Evolutionary conservation across 257 asterid species (phyloP).

Genomic region (Ballota nigra): DNA sequence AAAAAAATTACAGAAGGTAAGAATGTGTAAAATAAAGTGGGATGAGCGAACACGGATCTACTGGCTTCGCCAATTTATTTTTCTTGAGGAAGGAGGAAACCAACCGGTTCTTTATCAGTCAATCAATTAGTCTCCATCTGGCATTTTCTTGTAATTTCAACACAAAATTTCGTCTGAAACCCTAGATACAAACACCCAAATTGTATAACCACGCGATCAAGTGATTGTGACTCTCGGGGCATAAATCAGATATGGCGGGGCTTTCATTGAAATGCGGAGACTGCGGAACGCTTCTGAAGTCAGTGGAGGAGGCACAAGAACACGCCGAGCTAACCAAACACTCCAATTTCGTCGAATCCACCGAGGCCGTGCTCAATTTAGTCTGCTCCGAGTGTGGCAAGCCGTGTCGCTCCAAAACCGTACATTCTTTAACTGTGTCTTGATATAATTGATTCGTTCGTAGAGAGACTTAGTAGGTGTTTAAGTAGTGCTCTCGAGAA

Average conservation of each 20-base stretch:
- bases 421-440: conserved; percentile 25
- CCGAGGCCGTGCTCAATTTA: conserved; percentile 81
- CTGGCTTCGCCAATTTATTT: no score
- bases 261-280: conserved; percentile 87
- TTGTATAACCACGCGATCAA: conserved; percentile 14
- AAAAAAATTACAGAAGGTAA: no score
- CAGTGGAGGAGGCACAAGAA: conserved; percentile 96
- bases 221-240: background rate
- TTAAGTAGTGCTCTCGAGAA: background rate
- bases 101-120: background rate
- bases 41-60: no score
- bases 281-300: conserved; percentile 79
- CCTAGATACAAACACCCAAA: background rate
- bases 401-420: conserved; percentile 96
- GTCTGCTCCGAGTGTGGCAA: conserved; percentile 81
- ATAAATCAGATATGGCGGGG: conserved; percentile 62
- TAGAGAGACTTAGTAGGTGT: background rate
- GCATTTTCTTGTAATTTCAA: background rate
- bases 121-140: background rate
- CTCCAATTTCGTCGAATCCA: conserved; percentile 77
- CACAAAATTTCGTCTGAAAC: background rate
- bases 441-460: background rate
- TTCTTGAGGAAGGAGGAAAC: background rate
- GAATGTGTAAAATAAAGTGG: no score
- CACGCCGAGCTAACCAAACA: conserved; percentile 93